Evolutionary conservation across 2,329 filamentous ascomycete species (phyloP).

Genomic region (Uncinocarpus reesii): DNA sequence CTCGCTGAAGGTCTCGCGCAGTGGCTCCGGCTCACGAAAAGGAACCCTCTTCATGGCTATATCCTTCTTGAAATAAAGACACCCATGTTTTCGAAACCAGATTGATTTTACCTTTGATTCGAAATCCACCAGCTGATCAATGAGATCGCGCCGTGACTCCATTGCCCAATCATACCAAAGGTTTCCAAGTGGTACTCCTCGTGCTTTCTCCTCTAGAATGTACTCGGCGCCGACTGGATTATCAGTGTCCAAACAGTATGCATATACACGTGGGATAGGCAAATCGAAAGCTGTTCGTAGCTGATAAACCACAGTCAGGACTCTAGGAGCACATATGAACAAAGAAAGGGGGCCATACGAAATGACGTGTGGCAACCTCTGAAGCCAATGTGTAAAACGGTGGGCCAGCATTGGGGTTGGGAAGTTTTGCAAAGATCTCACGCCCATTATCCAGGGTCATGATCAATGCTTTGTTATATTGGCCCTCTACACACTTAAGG

Average conservation of each 20-base stretch:
- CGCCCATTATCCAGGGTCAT: conserved; percentile 25
- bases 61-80: conserved; percentile 10
- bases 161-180: conserved; percentile 12
- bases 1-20: not conserved
- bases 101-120: conserved; percentile 1
- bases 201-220: conserved; percentile 24
- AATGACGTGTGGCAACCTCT: conserved; percentile 22
- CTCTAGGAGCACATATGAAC: not conserved
- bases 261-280: conserved; percentile 14
- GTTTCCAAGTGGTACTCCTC: conserved; percentile 2
- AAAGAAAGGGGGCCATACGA: conserved; percentile 17
- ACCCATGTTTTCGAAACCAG: conserved; percentile 3
- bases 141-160: conserved; percentile 14
- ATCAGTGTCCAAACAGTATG: conserved; percentile 14
- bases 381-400: conserved; percentile 18
- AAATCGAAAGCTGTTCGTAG: conserved; percentile 14
- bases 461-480: conserved; percentile 29
- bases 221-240: conserved; percentile 17
- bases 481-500: conserved; percentile 25
- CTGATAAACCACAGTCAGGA: not conserved
- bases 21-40: not conserved
- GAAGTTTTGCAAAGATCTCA: conserved; percentile 23
- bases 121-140: conserved; percentile 5
- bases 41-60: not conserved
- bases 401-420: conserved; percentile 23